A percentile compares a stretch with the other conserved stretches of the same genome.
Conservation (phyloP, 108 stramenopile species). For the Nitzschia sp. region DNA sequence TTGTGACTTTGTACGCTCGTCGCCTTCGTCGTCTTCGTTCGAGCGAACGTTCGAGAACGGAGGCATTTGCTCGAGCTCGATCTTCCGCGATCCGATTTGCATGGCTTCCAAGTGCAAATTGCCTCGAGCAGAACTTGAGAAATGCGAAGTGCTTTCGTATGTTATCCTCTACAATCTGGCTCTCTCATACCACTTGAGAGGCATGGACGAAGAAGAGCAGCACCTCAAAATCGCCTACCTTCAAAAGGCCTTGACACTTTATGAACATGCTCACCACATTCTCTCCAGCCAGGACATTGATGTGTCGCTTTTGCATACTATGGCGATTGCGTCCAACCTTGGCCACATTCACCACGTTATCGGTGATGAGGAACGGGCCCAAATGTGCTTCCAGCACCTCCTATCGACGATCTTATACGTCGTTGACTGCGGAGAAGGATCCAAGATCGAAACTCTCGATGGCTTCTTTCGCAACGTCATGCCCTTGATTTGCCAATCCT, state of each 20-base stretch:
- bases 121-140: not conserved
- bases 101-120: not conserved
- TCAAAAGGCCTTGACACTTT: conserved; percentile 30
- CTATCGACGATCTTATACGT: conserved; percentile 34
- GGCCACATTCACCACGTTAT: conserved; percentile 32
- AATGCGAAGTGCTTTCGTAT: conserved; percentile 28
- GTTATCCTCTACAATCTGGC: conserved; percentile 33
- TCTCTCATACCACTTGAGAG: conserved; percentile 27
- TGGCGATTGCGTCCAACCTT: conserved; percentile 40
- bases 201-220: conserved; percentile 7
- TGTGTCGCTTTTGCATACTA: conserved; percentile 24
- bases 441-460: conserved; percentile 12
- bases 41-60: conserved; percentile 3
- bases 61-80: conserved; percentile 7
- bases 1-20: conserved; percentile 19
- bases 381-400: conserved; percentile 28
- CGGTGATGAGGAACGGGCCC: conserved; percentile 18
- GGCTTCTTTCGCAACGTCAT: conserved; percentile 28
- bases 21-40: conserved; percentile 11
- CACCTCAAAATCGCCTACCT: conserved; percentile 2
- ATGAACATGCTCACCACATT: conserved; percentile 30
- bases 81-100: conserved; percentile 23
- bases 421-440: conserved; percentile 14
- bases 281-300: conserved; percentile 17
- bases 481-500: conserved; percentile 7